Percentiles rank a stretch among this genome's conserved stretches.
These are phyloP conservation scores for Skeletonema marinoi DNA, from an alignment of 108 stramenopile genomes.

Conservation along the genomic window DNA sequence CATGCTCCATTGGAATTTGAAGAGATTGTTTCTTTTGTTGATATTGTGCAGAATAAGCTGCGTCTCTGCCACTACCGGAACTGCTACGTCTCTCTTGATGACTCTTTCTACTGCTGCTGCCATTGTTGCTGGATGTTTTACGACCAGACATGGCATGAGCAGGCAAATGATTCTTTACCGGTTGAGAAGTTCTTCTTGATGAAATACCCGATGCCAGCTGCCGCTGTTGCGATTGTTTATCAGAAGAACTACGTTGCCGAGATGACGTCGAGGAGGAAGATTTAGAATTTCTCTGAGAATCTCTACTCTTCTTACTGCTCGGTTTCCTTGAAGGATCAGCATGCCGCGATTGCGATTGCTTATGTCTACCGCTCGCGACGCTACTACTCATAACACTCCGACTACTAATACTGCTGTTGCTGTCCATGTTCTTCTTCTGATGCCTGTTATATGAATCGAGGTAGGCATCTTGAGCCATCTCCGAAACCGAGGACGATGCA, in stretches of 20 bases:
- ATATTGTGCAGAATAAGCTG: neutral
- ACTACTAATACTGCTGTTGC: neutral
- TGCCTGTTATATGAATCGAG: neutral
- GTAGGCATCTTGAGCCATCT: neutral
- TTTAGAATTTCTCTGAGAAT: neutral
- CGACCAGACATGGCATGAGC: neutral
- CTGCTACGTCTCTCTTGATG: neutral
- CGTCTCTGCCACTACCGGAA: neutral
- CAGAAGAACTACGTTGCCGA: neutral
- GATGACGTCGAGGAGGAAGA: neutral
- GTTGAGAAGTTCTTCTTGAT: neutral
- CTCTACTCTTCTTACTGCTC: neutral
- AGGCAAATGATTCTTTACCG: neutral
- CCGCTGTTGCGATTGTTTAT: neutral
- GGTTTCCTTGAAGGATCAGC: too few relatives aligned
- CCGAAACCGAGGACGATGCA: neutral
- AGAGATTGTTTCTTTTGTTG: neutral
- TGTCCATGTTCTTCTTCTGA: neutral
- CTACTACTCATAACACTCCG: neutral
- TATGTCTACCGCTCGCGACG: too few relatives aligned
- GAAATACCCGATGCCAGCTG: neutral
- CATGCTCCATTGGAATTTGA: constrained; percentile 35
- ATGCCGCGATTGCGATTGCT: too few relatives aligned
- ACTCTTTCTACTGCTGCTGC: neutral
- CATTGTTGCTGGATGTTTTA: neutral